Base-by-base conservation (phyloP, 495 filamentous ascomycete species). In the Astrothelium subdiscretum region DNA sequence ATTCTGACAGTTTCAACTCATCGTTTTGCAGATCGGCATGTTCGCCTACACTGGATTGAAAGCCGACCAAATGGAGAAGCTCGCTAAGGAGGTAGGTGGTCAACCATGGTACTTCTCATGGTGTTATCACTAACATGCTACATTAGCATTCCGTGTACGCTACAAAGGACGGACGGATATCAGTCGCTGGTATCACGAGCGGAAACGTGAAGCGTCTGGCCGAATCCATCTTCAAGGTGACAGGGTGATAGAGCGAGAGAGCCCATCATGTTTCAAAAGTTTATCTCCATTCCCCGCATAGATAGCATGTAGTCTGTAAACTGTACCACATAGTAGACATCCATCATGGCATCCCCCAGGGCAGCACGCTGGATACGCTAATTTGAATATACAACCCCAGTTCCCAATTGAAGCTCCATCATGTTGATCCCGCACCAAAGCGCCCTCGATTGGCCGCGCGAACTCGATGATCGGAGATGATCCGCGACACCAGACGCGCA, bases 11-110 rank as follows among this genome's bases (percentile, higher is more conserved):
- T 2, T 26, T 6, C 26, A 8, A 12, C 20, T 12, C 11, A 11
- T 29, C n/a, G 0, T 54, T 29, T 54, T 54, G 12, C 15, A 54
- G 48, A 98, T 98, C 67, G 94, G 94, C 77, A 98, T 98, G 94
- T 98, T 98, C 71, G 92, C 92, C 68, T 98, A 94, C 80, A 98
- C 94, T 32, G 94, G 94, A 58, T 78, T 98, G 72, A 92, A 83
- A 68, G 85, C 92, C 65, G 87, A 94, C 78, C 87, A 96, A 79
- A 96, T 97, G 89, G 88, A 92, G 27, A 79, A 77, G 72, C 80
- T 98, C 63, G 91, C 94, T 63, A 91, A 95, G 79, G 91, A 97
- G 79, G 85, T 87, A 73, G 70, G 79, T 70, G 13, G 6, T 18
- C n/a, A 27, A 18, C 22, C 20, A 6, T 31, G 2, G 38, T 3